phyloP scores from a whole-genome alignment of 2,329 filamentous ascomycete species.

The Ophiostoma quercus region DNA sequence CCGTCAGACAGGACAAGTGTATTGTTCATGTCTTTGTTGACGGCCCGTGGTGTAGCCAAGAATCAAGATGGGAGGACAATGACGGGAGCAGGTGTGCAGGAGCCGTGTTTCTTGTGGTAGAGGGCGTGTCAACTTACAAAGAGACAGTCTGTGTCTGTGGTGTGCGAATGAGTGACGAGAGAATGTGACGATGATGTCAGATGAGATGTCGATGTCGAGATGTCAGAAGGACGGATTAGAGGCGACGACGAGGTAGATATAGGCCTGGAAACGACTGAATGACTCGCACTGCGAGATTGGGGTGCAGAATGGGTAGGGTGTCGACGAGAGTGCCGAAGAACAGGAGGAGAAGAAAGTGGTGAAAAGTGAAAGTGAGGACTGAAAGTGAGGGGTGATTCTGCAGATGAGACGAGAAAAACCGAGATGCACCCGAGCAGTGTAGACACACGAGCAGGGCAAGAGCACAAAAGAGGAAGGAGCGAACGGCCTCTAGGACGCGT shows the following conservation, averaged over 20 bases:
- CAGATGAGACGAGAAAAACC: slow-evolving; percentile 12
- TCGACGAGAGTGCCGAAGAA: background rate
- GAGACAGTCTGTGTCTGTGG: background rate
- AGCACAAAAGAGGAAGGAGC: slow-evolving; percentile 22
- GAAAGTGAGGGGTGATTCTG: background rate
- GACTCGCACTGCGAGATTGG: background rate
- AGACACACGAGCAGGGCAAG: slow-evolving; percentile 13
- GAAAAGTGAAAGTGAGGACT: background rate
- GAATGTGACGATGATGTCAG: background rate
- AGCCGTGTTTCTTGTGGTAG: background rate
- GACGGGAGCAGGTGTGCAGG: background rate
- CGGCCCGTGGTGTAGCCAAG: background rate
- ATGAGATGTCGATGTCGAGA: too few species aligned
- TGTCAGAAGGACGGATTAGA: background rate
- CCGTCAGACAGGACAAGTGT: background rate
- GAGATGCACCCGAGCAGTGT: slow-evolving; percentile 20
- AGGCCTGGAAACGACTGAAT: background rate
- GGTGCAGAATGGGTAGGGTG: background rate
- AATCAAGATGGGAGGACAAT: background rate
- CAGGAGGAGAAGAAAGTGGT: background rate
- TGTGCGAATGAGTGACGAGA: background rate
- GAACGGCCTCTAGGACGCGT: slow-evolving; percentile 13
- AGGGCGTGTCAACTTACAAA: slow-evolving; percentile 5
- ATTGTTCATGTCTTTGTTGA: background rate
- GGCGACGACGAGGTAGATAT: background rate